These are phyloP conservation scores for Luffa aegyptiaca DNA, from an alignment of 306 rosid genomes.

Conservation along the genomic window DNA sequence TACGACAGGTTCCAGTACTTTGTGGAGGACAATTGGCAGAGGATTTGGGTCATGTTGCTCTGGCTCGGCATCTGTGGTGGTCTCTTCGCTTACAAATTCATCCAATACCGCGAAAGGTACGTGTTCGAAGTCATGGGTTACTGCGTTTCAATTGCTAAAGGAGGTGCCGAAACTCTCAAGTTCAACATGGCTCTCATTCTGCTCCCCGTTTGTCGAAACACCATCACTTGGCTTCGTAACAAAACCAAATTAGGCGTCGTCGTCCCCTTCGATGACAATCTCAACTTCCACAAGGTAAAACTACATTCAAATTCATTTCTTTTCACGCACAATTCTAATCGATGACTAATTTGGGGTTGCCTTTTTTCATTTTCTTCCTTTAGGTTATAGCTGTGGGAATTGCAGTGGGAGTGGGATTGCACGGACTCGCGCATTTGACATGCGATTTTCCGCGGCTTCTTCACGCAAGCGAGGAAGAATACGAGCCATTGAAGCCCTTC, in stretches of 20 bases:
- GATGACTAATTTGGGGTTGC: not conserved
- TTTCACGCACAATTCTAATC: not conserved
- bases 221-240: conserved; percentile 62
- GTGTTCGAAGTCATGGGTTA: conserved; percentile 42
- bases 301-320: not conserved
- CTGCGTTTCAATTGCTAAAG: conserved; percentile 50
- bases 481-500: conserved; percentile 24
- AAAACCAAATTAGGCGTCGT: conserved; percentile 35
- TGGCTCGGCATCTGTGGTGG: conserved; percentile 29
- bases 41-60: conserved; percentile 41
- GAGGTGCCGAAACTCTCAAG: conserved; percentile 54
- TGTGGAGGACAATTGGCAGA: conserved; percentile 41
- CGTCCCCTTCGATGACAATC: conserved; percentile 52
- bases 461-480: conserved; percentile 22
- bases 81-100: conserved; percentile 39
- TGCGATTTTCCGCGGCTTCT: conserved; percentile 48
- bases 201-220: conserved; percentile 53
- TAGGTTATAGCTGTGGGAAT: conserved; percentile 31
- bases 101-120: conserved; percentile 31
- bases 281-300: conserved; percentile 39
- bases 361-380: not conserved
- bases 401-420: conserved; percentile 33
- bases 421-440: conserved; percentile 32
- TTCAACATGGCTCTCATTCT: conserved; percentile 53
- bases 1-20: conserved; percentile 30